phyloP scores from a whole-genome alignment of 2,329 filamentous ascomycete genomes.

The Penicillium palitans region DNA sequence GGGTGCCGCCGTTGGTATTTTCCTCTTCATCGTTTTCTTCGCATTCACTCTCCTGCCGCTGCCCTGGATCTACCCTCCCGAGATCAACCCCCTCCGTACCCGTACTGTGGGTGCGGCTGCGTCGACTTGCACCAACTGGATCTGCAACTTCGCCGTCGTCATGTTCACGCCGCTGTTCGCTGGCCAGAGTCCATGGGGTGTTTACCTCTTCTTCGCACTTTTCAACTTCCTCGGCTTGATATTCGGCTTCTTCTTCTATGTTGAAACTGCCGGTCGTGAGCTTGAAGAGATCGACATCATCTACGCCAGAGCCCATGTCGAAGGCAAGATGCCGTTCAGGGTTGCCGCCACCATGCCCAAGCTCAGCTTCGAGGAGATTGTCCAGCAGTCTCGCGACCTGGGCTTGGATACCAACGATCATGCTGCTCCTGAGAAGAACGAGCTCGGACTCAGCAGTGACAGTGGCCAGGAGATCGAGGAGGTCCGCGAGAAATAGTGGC shows the following conservation, averaged over 20 bases:
- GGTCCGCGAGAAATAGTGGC: slow-evolving; percentile 6
- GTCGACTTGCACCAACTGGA: slow-evolving; percentile 55
- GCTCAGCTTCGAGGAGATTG: slow-evolving; percentile 30
- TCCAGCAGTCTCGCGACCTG: slow-evolving; percentile 26
- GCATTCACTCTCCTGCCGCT: slow-evolving; percentile 51
- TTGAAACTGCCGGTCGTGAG: slow-evolving; percentile 46
- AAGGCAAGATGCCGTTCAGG: slow-evolving; percentile 30
- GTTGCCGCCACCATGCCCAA: slow-evolving; percentile 33
- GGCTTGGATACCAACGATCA: slow-evolving; percentile 20
- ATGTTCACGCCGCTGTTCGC: slow-evolving; percentile 49
- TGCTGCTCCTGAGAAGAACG: slow-evolving; percentile 18
- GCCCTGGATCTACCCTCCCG: slow-evolving; percentile 11
- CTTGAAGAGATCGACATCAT: slow-evolving; percentile 39
- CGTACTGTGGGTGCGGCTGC: slow-evolving; percentile 54
- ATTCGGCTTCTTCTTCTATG: slow-evolving; percentile 54
- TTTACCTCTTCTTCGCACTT: slow-evolving; percentile 44
- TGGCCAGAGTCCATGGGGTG: slow-evolving; percentile 35
- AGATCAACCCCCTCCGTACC: slow-evolving; percentile 54
- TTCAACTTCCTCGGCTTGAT: slow-evolving; percentile 47
- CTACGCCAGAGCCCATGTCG: slow-evolving; percentile 6
- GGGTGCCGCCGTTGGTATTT: slow-evolving; percentile 57
- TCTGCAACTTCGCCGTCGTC: slow-evolving; percentile 55
- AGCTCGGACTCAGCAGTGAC: slow-evolving; percentile 24
- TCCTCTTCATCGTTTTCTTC: slow-evolving; percentile 67
- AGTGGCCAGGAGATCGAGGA: slow-evolving; percentile 14